Base-by-base conservation (phyloP, 306 rosid genomes). In the Vigna nakashimae region DNA sequence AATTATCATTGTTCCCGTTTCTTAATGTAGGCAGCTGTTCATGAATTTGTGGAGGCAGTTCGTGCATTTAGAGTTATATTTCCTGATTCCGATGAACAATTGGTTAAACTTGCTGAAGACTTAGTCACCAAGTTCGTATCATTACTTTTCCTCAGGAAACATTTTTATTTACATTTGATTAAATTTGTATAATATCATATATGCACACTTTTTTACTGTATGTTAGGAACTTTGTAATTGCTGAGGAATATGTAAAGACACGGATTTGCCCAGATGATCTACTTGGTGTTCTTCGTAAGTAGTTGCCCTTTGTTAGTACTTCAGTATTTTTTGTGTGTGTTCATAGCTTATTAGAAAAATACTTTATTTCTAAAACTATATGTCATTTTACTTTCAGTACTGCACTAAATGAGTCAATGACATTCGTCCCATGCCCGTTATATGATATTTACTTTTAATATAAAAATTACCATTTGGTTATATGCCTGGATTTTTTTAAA, bases 31-130 rank as follows among this genome's bases (percentile, higher is more conserved):
- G 88, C 73, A 17, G 71, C 90, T 66, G 82, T 90, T 79, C 87
- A 80, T 45, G 98, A 91, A 86, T 91, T 95, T 87, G 89, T 81
- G 71, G 98, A 92, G 87, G 98, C 98, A 73, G 73, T 92, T 70
- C 91, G 85, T 83, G 96, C 98, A 75, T 89, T 91, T 85, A 86
- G 84, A 45, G 91, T 86, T 40, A 92, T 95, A 87, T 95, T 95
- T 87, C 93, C 97, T 28, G 97, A 92, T 86, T 91, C 96, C 66
- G 96, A 89, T 73, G 84, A 74, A 71, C 96, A 92, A 78, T 90
- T 92, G 74, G 77, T 86, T 68, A 82, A 78, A 82, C 90, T 92
- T 76, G 93, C 92, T 77, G 88, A 81, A 58, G 89, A 82, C 71
- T 77, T 90, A 86, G 75, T 92, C 76, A 71, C 91, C 57, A 88